Evolutionary conservation across 1,139 yeast species (phyloP), one percentile per base, ranked within the genome.

Genomic region (Yamadazyma triangularis): DNA sequence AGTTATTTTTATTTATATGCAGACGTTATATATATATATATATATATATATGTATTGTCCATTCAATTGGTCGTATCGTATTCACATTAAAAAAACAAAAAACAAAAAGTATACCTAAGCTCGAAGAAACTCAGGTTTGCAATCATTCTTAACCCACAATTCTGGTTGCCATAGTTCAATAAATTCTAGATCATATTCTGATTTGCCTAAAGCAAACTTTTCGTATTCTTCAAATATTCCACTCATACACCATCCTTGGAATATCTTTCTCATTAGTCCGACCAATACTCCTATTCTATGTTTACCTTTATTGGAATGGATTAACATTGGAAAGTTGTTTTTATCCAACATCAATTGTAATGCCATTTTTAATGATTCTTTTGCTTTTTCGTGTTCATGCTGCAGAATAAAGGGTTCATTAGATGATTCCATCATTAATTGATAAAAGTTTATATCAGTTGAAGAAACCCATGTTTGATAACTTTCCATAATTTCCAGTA

Each of bases 211-310:
- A 4, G 96, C 94, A 58, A 87, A 91, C 53, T 85, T 79, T 39
- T 84, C 88, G 56, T 91, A 91, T 53, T 91, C 98, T 52, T 88
- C 96, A 55, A 87, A 91, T 4, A 87, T 83, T 1, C 96, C 95
- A 32, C 95, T 82, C 48, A 86, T 67, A 38, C 93, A 78, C 98
- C 98, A 89, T 2, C 95, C 94, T 55, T 88, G 96, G 25, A 88
- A 63, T 36, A 83, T 55, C 50, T 85, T 86, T 30, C 98, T 63
- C 74, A 89, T 79, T 16, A 86, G 70, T 0, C 96, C 98, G 12
- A 88, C 93, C 27, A 88, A 65, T 2, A 91, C 88, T 0, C 97
- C 97, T 1, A 87, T 89, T 29, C 98, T 61, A 52, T 91, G 98
- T 53, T 91, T 89, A 7, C 98, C 97, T 58, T 91, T 91, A 53